These are phyloP conservation scores for Pittosporum tobira DNA, from an alignment of 129 eudicot species.

Conservation along the genomic window DNA sequence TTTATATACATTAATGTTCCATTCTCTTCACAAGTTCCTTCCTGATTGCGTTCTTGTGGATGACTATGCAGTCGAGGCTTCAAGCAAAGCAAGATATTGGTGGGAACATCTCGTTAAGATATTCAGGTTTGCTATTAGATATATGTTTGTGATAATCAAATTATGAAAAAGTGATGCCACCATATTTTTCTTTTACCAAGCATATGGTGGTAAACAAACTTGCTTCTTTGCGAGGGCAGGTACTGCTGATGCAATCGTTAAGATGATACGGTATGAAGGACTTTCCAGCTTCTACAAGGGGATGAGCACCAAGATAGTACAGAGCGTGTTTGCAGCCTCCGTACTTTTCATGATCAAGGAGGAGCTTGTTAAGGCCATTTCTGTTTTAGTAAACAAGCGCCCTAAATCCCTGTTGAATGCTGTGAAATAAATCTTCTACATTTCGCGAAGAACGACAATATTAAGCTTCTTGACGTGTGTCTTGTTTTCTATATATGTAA, in stretches of 20 bases:
- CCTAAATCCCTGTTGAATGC: conserved; percentile 21
- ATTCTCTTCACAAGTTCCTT: not conserved
- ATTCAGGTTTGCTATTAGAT: conserved; percentile 53
- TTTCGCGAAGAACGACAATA: not conserved
- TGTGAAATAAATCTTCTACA: conserved; percentile 8
- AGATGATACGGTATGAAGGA: conserved; percentile 94
- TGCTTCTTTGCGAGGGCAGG: conserved; percentile 29
- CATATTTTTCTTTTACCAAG: not conserved
- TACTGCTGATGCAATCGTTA: conserved; percentile 76
- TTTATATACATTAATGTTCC: not conserved
- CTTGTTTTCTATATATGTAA: not conserved
- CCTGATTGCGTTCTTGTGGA: conserved; percentile 5
- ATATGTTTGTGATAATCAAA: not conserved
- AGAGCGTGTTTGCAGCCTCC: conserved; percentile 96
- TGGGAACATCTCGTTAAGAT: conserved; percentile 58
- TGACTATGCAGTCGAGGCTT: conserved; percentile 76
- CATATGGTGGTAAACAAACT: not conserved
- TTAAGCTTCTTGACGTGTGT: not conserved
- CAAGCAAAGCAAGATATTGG: conserved; percentile 98
- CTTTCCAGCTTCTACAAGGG: conserved; percentile 78
- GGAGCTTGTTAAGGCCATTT: conserved; percentile 71
- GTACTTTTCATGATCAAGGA: conserved; percentile 96
- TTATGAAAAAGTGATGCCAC: not conserved
- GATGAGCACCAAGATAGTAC: conserved; percentile 97
- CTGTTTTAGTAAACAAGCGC: conserved; percentile 30